Base-by-base conservation (phyloP, 192 early-diverging fungal species). In the Helicostylum pulchrum region DNA sequence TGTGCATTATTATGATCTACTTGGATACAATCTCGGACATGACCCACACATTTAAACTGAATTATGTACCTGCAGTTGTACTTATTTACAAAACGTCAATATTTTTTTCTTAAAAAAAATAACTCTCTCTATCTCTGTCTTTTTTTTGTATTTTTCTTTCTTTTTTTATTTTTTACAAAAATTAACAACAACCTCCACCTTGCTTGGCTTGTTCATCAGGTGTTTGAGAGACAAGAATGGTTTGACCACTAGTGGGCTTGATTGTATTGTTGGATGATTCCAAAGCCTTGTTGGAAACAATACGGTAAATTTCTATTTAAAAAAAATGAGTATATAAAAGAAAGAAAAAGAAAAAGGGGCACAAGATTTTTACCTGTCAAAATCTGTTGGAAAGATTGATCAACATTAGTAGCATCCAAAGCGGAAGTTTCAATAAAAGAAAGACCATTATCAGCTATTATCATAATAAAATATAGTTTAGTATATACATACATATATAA, bases 341-440 rank as follows among this genome's bases (percentile, higher is more conserved):
- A 21, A 21, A 46, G 58, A 17, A 45, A 47, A 32, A 42, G 47
- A 12, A 23, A 32, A 15, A 7, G 17, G n/a, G n/a, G n/a, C n/a
- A n/a, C n/a, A n/a, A 14, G 21, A 36, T 19, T 70, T 48, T 79
- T 88, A 89, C 92, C 93, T 46, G 93, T 93, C 69, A 97, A 77
- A 63, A 97, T 97, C 59, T 92, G 88, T 76, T 96, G 92, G 80
- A 99, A 98, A 30, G 94, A 89, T 42, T 90, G 82, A 75, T 99
- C 97, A 53, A 99, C 95, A 73, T 99, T 99, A 82, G 86, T 94
- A 17, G 90, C 83, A 70, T 99, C 95, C 78, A 99, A 80, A 15
- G 97, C 97, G 23, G 97, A 99, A 6, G 97, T 97, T 77, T 99
- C 97, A 60, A 99, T 99, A 73, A 99, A 99, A 43, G 91, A 93